phyloP scores from a whole-genome alignment of 2,329 filamentous ascomycete species.

The Alternaria sp. region DNA sequence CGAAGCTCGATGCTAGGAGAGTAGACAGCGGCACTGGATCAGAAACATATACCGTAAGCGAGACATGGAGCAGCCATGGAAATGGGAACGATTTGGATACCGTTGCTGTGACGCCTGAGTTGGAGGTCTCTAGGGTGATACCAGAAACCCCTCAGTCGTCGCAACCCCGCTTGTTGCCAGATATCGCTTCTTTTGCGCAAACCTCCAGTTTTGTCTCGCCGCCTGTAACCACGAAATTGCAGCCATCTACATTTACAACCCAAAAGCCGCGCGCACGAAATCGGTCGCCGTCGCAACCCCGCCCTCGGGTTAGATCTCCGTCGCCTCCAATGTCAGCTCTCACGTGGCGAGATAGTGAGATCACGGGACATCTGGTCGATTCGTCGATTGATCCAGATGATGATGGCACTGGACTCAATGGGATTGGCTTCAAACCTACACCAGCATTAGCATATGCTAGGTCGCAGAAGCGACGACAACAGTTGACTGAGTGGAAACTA shows the following conservation, averaged over 20 bases:
- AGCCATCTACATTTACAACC: conserved; percentile 13
- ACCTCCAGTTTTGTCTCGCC: conserved; percentile 40
- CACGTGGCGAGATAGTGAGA: conserved; percentile 68
- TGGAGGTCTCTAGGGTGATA: conserved; percentile 30
- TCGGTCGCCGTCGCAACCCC: conserved; percentile 28
- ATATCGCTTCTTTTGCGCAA: conserved; percentile 43
- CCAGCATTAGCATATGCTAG: conserved; percentile 66
- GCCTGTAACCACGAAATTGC: conserved; percentile 13
- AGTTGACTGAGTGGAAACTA: conserved; percentile 67
- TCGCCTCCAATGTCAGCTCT: conserved; percentile 49
- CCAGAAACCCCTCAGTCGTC: conserved; percentile 45
- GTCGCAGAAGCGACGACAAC: conserved; percentile 64
- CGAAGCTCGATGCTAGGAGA: conserved; percentile 43
- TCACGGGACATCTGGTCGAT: conserved; percentile 65
- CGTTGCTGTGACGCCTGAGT: conserved; percentile 9
- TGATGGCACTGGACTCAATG: conserved; percentile 70
- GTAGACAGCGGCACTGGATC: conserved; percentile 30
- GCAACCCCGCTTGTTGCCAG: conserved; percentile 47
- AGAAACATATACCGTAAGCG: conserved; percentile 20
- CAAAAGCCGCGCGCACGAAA: conserved; percentile 15
- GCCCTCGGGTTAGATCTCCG: conserved; percentile 37
- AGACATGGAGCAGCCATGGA: conserved; percentile 6
- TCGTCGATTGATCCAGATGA: conserved; percentile 63
- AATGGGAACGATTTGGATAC: conserved; percentile 16
- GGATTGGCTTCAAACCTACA: conserved; percentile 69